Base-by-base conservation (phyloP, 1,284 basidiomycete species). In the Cronartium quercuum region DNA sequence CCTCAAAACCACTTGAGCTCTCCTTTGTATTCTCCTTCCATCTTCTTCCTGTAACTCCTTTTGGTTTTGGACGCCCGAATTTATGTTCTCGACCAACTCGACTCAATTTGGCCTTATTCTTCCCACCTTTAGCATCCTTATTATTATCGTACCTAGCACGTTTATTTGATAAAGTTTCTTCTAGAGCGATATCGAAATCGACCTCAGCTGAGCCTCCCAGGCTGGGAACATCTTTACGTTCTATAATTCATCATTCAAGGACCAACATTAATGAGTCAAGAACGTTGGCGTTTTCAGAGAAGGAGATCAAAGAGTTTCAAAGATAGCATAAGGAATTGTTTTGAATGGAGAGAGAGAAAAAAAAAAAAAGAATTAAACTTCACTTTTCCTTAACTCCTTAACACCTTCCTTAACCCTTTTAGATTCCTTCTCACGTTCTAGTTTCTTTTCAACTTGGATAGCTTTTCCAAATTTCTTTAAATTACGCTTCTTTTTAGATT, bases 381-480 rank as follows among this genome's bases (percentile, higher is more conserved):
- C 60, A 75, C 73, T 75, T 63, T 75, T 75, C 29, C 73, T 58
- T 42, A 75, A 61, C 38, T 75, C 73, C 40, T 63, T 68, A 21
- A 75, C 73, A 21, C 73, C 65, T 21, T 75, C 73, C 38, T 75
- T 75, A 24, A 75, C 66, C 15, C 66, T 7, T 68, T 75, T 75
- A 21, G 73, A 7, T 60, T 67, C 73, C 41, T 67, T 68, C 44
- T 67, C 73, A 13, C 73, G 34, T 38, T 75, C 55, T 7, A 67
- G 21, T 61, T 55, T 67, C 47, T 68, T 67, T 61, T 75, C 73
- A 42, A 75, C 58, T 61, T 75, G 73, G 38, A 67, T 68, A 37
- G 73, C 73, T 57, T 75, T 75, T 3, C 73, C 73, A 57, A 75
- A 75, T 24, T 75, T 75, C 51, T 75, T 75, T 24, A 75, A 68